These are phyloP conservation scores for Fusarium begoniae DNA, from an alignment of 2,329 filamentous ascomycete species.

Conservation along the genomic window DNA sequence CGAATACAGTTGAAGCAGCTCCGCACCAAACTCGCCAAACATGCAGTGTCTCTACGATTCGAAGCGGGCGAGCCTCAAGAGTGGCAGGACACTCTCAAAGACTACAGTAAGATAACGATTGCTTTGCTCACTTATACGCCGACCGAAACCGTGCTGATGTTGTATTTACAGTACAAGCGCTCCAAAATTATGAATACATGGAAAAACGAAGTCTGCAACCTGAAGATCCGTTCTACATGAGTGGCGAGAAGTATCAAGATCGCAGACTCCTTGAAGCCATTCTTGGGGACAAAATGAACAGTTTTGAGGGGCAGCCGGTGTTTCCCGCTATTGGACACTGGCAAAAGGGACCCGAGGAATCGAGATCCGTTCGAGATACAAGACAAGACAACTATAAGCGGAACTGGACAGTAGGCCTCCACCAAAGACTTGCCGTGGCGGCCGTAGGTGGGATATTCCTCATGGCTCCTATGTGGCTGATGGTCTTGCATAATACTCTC, in stretches of 20 bases:
- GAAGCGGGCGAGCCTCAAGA: background rate
- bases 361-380: background rate
- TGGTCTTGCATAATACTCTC: background rate
- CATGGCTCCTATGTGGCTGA: background rate
- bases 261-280: background rate
- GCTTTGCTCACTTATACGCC: too few species aligned
- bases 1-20: background rate
- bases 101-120: background rate
- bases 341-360: background rate
- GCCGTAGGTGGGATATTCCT: background rate
- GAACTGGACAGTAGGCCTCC: background rate
- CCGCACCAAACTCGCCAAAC: background rate
- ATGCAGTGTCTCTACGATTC: background rate
- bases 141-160: background rate
- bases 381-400: background rate
- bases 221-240: background rate
- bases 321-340: background rate
- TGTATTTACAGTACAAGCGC: background rate
- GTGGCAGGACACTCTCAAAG: background rate
- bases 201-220: background rate
- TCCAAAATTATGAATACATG: background rate
- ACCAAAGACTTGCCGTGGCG: background rate
- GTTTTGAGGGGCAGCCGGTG: background rate
- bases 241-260: background rate
- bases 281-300: background rate